These are phyloP conservation scores for Cladosporium halotolerans DNA, from an alignment of 2,329 filamentous ascomycete species.

Conservation along the genomic window DNA sequence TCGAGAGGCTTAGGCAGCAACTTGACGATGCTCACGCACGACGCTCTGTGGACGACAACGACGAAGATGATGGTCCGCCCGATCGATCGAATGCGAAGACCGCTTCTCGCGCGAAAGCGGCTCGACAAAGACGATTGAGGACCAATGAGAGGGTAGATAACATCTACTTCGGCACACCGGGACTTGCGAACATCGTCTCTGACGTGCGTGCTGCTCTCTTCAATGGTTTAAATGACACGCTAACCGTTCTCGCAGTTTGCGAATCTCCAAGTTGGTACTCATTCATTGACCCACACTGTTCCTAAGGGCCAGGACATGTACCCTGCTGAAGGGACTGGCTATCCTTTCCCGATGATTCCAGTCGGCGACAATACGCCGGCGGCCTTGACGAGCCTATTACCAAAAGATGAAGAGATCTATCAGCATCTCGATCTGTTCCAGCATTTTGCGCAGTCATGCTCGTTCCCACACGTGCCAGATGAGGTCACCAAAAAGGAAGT, in stretches of 20 bases:
- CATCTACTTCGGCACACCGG: slow-evolving; percentile 46
- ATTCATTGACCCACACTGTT: slow-evolving; percentile 40
- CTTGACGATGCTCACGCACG: slow-evolving; percentile 29
- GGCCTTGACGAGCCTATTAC: slow-evolving; percentile 32
- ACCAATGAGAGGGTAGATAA: slow-evolving; percentile 38
- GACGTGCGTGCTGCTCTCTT: slow-evolving; percentile 34
- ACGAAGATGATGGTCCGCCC: slow-evolving; percentile 29
- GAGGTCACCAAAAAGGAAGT: slow-evolving; percentile 40
- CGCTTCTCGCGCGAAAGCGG: slow-evolving; percentile 19
- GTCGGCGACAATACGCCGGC: slow-evolving; percentile 18
- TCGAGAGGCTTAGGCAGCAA: slow-evolving; percentile 39
- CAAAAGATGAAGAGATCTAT: slow-evolving; percentile 33
- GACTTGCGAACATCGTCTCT: slow-evolving; percentile 40
- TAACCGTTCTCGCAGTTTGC: slow-evolving; percentile 32
- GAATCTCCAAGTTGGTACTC: slow-evolving; percentile 33
- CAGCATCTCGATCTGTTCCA: slow-evolving; percentile 38
- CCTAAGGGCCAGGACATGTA: slow-evolving; percentile 40
- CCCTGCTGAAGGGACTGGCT: slow-evolving; percentile 30
- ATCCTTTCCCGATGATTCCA: slow-evolving; percentile 43
- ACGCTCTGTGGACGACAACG: slow-evolving; percentile 31
- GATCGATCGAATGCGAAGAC: slow-evolving; percentile 21
- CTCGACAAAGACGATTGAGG: slow-evolving; percentile 31
- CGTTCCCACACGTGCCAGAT: slow-evolving; percentile 41
- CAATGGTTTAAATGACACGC: not conserved
- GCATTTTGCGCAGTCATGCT: slow-evolving; percentile 37